These are phyloP conservation scores for Cystobasidiaceae sp. DNA, from an alignment of 1,284 basidiomycete genomes.

Conservation along the genomic window DNA sequence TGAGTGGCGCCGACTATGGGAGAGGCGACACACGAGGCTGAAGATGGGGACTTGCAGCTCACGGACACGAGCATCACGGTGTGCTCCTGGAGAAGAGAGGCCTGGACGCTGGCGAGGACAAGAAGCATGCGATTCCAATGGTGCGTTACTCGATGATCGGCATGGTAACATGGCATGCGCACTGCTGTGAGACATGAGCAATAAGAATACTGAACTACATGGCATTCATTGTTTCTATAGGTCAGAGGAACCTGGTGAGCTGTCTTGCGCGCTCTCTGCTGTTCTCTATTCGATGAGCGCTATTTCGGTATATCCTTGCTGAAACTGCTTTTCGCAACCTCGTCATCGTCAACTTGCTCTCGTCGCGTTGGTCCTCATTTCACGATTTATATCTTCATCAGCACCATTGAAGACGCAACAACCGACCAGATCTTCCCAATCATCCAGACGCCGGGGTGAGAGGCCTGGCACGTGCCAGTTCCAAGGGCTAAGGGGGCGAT, in stretches of 20 bases:
- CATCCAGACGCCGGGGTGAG: constrained; percentile 24
- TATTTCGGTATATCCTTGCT: too few species aligned
- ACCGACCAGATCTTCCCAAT: constrained; percentile 17
- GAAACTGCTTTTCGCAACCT: too few species aligned
- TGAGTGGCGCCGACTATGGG: not conserved
- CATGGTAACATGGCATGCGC: not conserved
- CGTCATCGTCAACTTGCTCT: not conserved
- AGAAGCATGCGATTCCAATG: constrained; percentile 10
- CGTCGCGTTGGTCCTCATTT: not conserved
- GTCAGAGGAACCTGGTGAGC: constrained; percentile 26
- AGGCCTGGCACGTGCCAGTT: too few species aligned
- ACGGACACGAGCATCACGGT: constrained; percentile 10
- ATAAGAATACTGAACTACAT: not conserved
- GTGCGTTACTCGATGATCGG: not conserved
- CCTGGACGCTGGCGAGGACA: not conserved
- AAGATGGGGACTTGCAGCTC: not conserved
- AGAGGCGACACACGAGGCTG: not conserved
- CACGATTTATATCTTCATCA: not conserved
- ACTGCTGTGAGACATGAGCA: too few species aligned
- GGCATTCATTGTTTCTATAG: not conserved
- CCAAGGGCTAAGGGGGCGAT: too few species aligned
- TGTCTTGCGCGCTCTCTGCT: too few species aligned
- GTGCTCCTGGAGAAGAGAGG: constrained; percentile 25
- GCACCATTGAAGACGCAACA: constrained; percentile 18
- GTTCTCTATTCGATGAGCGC: too few species aligned